These are phyloP conservation scores for Pichia insulana DNA, from an alignment of 805 yeast species.

Conservation along the genomic window DNA sequence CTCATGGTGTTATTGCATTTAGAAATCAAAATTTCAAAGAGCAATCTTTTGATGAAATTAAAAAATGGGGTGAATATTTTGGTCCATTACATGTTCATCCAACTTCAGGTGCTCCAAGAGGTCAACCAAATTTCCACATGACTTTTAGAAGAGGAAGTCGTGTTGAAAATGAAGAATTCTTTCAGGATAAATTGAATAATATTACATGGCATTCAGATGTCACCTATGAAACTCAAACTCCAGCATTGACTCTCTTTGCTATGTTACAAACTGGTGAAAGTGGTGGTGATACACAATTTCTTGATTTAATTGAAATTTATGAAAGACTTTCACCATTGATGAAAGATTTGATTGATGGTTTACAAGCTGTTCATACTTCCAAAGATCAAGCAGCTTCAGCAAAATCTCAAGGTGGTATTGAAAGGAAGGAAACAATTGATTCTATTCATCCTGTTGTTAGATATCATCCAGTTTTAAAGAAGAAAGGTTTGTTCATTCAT, in stretches of 20 bases:
- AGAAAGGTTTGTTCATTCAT: constrained; percentile 50
- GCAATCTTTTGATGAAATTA: constrained; percentile 39
- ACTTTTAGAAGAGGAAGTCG: constrained; percentile 43
- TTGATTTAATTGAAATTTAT: constrained; percentile 66
- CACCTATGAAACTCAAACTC: constrained; percentile 65
- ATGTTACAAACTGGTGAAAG: constrained; percentile 49
- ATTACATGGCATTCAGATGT: constrained; percentile 67
- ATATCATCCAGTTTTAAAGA: constrained; percentile 62
- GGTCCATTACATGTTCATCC: constrained; percentile 72
- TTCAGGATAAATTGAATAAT: constrained; percentile 29
- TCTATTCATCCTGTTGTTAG: constrained; percentile 63
- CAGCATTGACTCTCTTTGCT: constrained; percentile 60
- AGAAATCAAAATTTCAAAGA: constrained; percentile 58
- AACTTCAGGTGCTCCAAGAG: constrained; percentile 60
- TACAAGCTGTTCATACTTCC: constrained; percentile 64
- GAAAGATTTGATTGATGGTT: constrained; percentile 47
- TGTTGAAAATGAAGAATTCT: constrained; percentile 30
- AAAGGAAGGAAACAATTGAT: constrained; percentile 54
- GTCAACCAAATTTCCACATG: constrained; percentile 52
- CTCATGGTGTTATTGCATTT: constrained; percentile 59
- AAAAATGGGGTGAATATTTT: constrained; percentile 51
- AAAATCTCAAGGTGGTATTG: constrained; percentile 47
- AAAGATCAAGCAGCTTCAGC: constrained; percentile 61
- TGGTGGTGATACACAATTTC: constrained; percentile 77
- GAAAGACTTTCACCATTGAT: constrained; percentile 61